phyloP scores from a whole-genome alignment of 352 stramenopile species.

The Aphanomyces euteiches region DNA sequence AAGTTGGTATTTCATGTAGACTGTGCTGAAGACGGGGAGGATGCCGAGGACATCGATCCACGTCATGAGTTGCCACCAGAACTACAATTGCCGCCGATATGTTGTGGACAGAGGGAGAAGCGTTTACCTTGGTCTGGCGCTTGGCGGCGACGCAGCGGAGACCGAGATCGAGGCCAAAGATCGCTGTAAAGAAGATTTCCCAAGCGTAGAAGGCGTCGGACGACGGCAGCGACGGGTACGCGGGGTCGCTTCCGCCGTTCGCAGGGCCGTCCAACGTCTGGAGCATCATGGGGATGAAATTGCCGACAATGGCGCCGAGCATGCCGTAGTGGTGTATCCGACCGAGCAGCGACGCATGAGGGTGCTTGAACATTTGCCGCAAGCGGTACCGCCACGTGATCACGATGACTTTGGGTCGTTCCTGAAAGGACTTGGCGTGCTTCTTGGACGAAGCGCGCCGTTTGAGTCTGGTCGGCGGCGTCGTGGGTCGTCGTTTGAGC shows the following conservation, averaged over 20 bases:
- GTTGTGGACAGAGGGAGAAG: constrained; percentile 29
- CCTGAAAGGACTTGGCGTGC: not conserved
- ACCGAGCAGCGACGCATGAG: not conserved
- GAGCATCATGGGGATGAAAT: constrained; percentile 28
- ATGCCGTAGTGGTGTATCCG: constrained; percentile 25
- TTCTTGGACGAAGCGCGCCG: not conserved
- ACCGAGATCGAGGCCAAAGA: constrained; percentile 60
- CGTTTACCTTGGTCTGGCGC: constrained; percentile 37
- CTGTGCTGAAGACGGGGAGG: constrained; percentile 50
- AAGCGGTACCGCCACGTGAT: not conserved
- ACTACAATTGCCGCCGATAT: constrained; percentile 21
- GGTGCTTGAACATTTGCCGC: constrained; percentile 5
- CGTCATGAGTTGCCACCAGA: constrained; percentile 34
- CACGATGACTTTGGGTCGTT: not conserved
- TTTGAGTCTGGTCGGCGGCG: no score
- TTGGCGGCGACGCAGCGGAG: constrained; percentile 36
- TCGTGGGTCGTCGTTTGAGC: no score
- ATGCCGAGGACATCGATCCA: constrained; percentile 57
- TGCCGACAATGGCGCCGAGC: constrained; percentile 18
- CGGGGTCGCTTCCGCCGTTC: constrained; percentile 46
- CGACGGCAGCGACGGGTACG: constrained; percentile 50
- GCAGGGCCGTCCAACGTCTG: constrained; percentile 46
- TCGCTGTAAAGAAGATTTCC: constrained; percentile 43
- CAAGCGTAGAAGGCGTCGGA: constrained; percentile 38
- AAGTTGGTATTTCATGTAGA: constrained; percentile 29